Evolutionary conservation across 108 stramenopile species (phyloP), one percentile per base, ranked within the genome.

Genomic region (Cylindrotheca closterium): DNA sequence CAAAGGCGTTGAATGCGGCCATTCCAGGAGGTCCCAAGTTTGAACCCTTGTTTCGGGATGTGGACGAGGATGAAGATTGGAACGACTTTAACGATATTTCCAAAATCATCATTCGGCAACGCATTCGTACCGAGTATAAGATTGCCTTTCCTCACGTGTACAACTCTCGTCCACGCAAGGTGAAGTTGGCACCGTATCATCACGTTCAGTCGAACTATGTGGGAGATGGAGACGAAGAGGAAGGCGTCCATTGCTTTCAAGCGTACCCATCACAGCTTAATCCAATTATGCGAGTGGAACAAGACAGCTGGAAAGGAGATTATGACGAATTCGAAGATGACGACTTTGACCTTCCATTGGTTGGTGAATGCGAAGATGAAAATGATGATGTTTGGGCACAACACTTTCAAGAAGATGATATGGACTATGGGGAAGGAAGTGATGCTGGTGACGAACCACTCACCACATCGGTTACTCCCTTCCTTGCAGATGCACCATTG

Each of bases 31-130:
- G 99, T 22, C 98, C 99, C 25, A 97, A 96, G 79, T 99, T 99
- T 68, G 99, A 99, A 71, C 99, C 99, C 1, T 84, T 99, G 24
- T 98, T 88, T 73, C 89, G 96, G 18, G 98, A 97, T 79, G 91
- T 88, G n/a, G 91, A 91, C 30, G 94, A 96, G 50, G 98, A 98
- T 56, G 96, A 98, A 65, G 99, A 99, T 78, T 99, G 99, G 99
- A 98, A 98, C 74, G 99, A 99, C 69, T 99, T 99, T 81, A 99
- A 99, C 77, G 99, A 99, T 81, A 95, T 99, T 67, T 88, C 96
- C 78, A 98, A 98, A 73, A 96, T 99, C 73, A 94, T 99, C 75
- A 93, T 98, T 68, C 92, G 98, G 23, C 82, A 89, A 55, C 98
- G 94, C 31, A 97, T 99, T 67, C 87, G 99, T 26, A 96, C 97